phyloP scores from a whole-genome alignment of 176 grass and related monocot species.

The Calamus simplicifolius region DNA sequence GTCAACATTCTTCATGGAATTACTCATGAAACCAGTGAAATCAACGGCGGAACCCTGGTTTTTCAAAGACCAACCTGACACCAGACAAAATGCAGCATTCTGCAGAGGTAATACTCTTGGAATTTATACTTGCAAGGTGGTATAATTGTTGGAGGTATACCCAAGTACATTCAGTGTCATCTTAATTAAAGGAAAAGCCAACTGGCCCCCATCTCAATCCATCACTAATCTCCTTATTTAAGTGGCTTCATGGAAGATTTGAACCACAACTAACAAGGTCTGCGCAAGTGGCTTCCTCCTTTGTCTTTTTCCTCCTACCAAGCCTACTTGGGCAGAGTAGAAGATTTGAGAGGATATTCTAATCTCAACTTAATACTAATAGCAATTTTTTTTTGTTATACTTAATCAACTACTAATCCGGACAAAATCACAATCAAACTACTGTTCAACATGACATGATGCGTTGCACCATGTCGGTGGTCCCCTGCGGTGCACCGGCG shows the following conservation, averaged over 20 bases:
- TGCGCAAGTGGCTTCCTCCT: constrained; percentile 3
- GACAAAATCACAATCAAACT: constrained; percentile 17
- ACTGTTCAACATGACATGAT: background rate
- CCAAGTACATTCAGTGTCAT: background rate
- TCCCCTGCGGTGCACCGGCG: background rate
- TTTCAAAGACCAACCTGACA: constrained; percentile 11
- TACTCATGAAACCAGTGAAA: constrained; percentile 23
- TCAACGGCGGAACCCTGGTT: constrained; percentile 47
- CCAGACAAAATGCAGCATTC: constrained; percentile 11
- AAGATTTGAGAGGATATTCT: constrained; percentile 8
- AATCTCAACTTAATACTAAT: constrained; percentile 2
- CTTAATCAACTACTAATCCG: background rate
- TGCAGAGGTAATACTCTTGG: background rate
- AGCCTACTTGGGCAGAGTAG: background rate
- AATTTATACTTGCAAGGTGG: background rate
- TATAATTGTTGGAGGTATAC: background rate
- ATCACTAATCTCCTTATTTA: background rate
- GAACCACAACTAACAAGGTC: background rate
- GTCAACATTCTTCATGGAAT: too few species aligned
- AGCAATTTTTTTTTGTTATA: background rate
- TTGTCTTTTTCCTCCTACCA: background rate
- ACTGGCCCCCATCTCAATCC: background rate
- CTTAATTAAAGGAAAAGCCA: constrained; percentile 1
- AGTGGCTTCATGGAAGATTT: constrained; percentile 11
- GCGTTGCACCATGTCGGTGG: background rate